phyloP scores from a whole-genome alignment of 306 rosid species.

The Cucumis hystrix region DNA sequence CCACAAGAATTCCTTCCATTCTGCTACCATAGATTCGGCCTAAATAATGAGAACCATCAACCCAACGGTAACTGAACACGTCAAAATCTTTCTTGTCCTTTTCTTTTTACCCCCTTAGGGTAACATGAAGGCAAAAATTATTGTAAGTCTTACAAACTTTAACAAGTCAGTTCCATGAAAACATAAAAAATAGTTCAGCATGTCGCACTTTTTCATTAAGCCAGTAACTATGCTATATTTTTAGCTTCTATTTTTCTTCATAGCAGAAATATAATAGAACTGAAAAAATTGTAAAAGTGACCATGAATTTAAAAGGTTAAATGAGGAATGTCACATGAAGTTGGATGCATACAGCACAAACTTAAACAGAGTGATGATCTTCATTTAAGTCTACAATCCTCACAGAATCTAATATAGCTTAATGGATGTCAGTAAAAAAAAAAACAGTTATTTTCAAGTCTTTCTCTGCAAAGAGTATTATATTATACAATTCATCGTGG shows the following conservation, averaged over 20 bases:
- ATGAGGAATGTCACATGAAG: background rate
- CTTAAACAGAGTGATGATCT: background rate
- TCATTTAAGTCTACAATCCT: background rate
- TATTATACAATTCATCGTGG: background rate
- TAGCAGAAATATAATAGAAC: background rate
- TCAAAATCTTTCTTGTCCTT: background rate
- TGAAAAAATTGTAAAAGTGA: background rate
- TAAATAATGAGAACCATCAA: conserved; percentile 13
- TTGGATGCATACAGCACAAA: background rate
- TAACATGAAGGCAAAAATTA: background rate
- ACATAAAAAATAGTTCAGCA: background rate
- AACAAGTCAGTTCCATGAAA: background rate
- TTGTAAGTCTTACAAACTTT: background rate
- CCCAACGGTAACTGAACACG: background rate
- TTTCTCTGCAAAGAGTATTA: background rate
- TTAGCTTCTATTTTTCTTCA: background rate
- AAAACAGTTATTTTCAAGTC: background rate
- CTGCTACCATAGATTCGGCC: conserved; percentile 99
- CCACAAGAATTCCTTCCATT: conserved; percentile 98
- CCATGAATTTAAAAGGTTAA: background rate
- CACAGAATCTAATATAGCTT: background rate
- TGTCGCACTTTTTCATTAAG: background rate
- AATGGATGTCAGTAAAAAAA: background rate
- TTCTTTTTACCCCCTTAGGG: background rate
- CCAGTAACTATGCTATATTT: background rate